Conservation (phyloP, 345 rosid genomes). For the Citrus cavaleriei region DNA sequence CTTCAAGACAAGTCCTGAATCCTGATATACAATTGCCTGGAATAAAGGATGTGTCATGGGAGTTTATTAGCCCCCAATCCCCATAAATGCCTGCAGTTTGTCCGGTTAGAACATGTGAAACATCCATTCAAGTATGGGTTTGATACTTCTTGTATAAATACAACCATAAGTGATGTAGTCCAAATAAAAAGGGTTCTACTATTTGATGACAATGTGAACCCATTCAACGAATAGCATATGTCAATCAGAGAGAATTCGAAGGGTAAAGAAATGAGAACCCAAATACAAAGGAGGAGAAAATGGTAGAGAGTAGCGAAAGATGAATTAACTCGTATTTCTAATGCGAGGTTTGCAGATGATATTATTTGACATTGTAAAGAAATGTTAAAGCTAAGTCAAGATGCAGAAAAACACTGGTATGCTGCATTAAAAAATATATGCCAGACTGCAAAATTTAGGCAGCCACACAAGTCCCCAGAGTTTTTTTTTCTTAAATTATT, state of each 20-base stretch:
- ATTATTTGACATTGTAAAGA: neutral
- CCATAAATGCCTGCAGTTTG: conserved; percentile 2
- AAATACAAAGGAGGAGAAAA: neutral
- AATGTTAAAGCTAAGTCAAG: neutral
- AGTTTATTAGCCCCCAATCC: neutral
- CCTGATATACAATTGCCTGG: neutral
- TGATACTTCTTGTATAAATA: neutral
- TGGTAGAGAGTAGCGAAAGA: neutral
- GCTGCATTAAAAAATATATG: too few species aligned
- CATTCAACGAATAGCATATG: neutral
- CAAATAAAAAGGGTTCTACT: neutral
- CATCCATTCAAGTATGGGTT: neutral
- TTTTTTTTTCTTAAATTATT: too few species aligned
- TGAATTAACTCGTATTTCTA: neutral
- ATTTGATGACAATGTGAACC: neutral
- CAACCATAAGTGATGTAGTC: neutral
- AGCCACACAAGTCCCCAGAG: too few species aligned
- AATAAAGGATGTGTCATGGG: neutral
- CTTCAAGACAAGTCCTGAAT: neutral
- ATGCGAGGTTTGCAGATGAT: neutral
- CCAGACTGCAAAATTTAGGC: too few species aligned
- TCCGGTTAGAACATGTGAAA: neutral
- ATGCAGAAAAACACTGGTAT: neutral
- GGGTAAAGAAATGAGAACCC: neutral
- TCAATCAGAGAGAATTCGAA: neutral